phyloP scores from a whole-genome alignment of 257 asterid species.

The Ehretia macrophylla region DNA sequence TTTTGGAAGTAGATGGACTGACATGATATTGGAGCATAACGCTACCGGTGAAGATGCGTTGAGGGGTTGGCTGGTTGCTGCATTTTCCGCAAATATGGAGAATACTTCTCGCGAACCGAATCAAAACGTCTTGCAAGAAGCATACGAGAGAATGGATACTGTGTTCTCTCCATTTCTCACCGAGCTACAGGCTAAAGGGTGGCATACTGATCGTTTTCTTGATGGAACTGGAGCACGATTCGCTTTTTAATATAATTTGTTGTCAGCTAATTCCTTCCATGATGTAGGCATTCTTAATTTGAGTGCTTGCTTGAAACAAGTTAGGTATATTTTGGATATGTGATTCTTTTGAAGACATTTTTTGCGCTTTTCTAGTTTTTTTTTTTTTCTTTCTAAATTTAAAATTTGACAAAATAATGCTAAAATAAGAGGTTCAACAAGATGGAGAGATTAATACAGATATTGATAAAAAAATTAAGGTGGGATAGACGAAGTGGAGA shows the following conservation, averaged over 20 bases:
- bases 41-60: slow-evolving; percentile 92
- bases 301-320: neutral
- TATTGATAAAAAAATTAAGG: no score
- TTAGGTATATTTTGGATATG: neutral
- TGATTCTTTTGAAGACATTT: neutral
- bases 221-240: slow-evolving; percentile 86
- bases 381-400: no score
- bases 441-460: no score
- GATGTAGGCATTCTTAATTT: neutral
- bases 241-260: slow-evolving; percentile 20
- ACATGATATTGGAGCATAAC: slow-evolving; percentile 70
- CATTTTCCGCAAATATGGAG: slow-evolving; percentile 69
- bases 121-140: slow-evolving; percentile 40
- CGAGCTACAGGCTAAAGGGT: slow-evolving; percentile 78
- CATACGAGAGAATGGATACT: slow-evolving; percentile 55
- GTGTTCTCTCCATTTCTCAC: slow-evolving; percentile 57
- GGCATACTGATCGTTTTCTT: slow-evolving; percentile 96
- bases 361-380: no score
- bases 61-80: slow-evolving; percentile 99
- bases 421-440: no score
- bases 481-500: no score
- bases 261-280: neutral
- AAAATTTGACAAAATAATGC: no score
- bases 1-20: slow-evolving; percentile 51
- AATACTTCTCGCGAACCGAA: slow-evolving; percentile 15